Evolutionary conservation across 108 stramenopile species (phyloP), one percentile per base, ranked within the genome.

Genomic region (Fragilaria radians): DNA sequence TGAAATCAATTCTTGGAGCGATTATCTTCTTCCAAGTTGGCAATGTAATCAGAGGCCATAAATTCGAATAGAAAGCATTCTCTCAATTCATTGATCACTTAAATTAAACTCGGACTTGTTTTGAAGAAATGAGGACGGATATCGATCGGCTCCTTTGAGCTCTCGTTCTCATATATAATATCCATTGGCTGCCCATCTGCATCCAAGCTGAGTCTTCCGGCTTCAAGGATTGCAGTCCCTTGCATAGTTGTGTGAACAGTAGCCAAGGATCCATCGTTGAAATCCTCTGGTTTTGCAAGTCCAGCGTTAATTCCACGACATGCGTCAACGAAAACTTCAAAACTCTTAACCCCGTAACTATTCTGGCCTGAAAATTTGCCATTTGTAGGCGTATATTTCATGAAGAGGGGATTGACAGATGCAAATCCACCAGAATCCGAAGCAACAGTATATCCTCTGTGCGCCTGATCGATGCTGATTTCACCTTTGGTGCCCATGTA

Each of bases 311-410:
- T 57, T n/a, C 63, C 73, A 17, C 65, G 63, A 52, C 81, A 84
- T 3, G 87, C 87, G 73, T 88, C 81, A 53, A 88, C 78, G 54
- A 88, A 73, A 55, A 76, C 76, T 28, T 83, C 96, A 71, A 99
- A 96, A 32, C 92, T 94, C 53, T 81, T 78, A 25, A 96, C 94
- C 45, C 98, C 98, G 78, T 99, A 99, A 27, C 96, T 95, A 3
- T 68, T 72, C 73, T 99, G 98, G 5, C 98, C 98, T 32, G 85
- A 74, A 68, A 99, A 99, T 66, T 75, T 83, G 28, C 93, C 95
- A 70, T 94, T 82, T 2, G 94, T 91, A 1, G 98, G 98, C 0
- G 95, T 97, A 61, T 97, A 97, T 77, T 99, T 99, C 98, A 97
- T 97, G 72, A 99, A 99, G 46, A 98, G 82, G 2, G 98, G 98